Base-by-base conservation (phyloP, 1,284 basidiomycete species). In the Cutaneotrichosporon mucoides region DNA sequence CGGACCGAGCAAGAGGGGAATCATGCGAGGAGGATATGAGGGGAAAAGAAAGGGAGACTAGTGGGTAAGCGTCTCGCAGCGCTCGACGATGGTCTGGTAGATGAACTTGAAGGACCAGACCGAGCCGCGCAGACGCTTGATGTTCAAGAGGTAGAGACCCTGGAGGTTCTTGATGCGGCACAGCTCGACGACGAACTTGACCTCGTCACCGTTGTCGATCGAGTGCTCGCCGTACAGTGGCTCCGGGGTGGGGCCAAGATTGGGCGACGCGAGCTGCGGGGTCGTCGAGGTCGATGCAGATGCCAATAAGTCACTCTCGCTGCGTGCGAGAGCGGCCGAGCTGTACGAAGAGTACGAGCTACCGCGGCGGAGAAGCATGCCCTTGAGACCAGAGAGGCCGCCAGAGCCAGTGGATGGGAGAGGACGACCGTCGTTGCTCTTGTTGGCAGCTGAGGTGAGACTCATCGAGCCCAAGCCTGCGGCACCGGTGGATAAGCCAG, bases 61-160 rank as follows among this genome's bases (percentile, higher is more conserved):
- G 52, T 73, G 72, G 2, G 72, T 73, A 55, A 73, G 65, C 13
- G 72, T 71, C 55, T 69, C 66, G 62, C 68, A 68, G 34, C 70
- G 72, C 90, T 88, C 85, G 82, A 90, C 83, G 70, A 92, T 81
- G 57, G 86, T 88, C 81, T 94, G 89, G 76, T 96, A 95, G 76
- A 96, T 82, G 76, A 89, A 93, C 79, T 93, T 93, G 81, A 93
- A 97, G 76, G 88, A 91, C 81, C 90, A 86, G 68, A 94, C 81
- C 71, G 90, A 88, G n/a, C 93, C 93, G 78, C 93, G 92, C 72
- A 95, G 76, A 63, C 93, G 81, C 67, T 93, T 86, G 75, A 96
- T 88, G 79, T 94, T 92, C 67, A 97, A 81, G 74, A 87, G 88
- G 74, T 88, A 92, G 46, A 90, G 89, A 68, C 90, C 89, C 67